Evolutionary conservation across 1,284 basidiomycete genomes (phyloP).

Genomic region (Cryptococcus sp.): DNA sequence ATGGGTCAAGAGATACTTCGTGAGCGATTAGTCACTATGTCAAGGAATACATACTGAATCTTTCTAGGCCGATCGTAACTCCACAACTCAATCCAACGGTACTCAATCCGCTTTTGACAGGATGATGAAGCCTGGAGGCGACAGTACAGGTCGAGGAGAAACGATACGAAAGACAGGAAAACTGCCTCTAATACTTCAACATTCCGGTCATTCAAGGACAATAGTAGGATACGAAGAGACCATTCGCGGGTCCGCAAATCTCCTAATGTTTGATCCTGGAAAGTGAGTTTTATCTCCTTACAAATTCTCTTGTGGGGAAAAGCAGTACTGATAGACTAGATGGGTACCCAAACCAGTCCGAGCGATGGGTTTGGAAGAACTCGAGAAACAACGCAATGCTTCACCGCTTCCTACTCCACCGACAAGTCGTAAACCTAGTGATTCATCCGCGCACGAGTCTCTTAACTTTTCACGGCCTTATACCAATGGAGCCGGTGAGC

Average conservation of each 20-base stretch:
- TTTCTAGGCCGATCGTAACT: no score
- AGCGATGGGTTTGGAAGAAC: conserved; percentile 23
- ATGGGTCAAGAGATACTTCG: conserved; percentile 44
- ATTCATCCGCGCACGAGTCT: conserved; percentile 20
- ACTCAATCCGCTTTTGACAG: conserved; percentile 17
- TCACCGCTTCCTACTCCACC: not conserved
- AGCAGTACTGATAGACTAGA: conserved; percentile 2
- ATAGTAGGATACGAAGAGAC: conserved; percentile 73
- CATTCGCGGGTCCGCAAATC: conserved; percentile 56
- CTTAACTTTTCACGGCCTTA: conserved; percentile 21
- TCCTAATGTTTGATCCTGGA: conserved; percentile 75
- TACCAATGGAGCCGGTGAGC: conserved; percentile 22
- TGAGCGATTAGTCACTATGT: conserved; percentile 7
- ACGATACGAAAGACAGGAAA: conserved; percentile 55
- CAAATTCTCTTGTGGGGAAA: not conserved
- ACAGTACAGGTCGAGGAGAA: conserved; percentile 15
- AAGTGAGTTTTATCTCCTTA: conserved; percentile 49
- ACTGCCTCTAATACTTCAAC: conserved; percentile 70
- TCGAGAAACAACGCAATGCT: conserved; percentile 1
- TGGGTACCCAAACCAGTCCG: conserved; percentile 39
- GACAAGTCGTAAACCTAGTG: not conserved
- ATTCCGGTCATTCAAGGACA: conserved; percentile 74
- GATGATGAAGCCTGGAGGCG: conserved; percentile 19
- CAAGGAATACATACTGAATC: no score
- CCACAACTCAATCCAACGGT: no score